Base-by-base conservation (phyloP, 768 basidiomycete genomes). In the Asterophora parasitica region DNA sequence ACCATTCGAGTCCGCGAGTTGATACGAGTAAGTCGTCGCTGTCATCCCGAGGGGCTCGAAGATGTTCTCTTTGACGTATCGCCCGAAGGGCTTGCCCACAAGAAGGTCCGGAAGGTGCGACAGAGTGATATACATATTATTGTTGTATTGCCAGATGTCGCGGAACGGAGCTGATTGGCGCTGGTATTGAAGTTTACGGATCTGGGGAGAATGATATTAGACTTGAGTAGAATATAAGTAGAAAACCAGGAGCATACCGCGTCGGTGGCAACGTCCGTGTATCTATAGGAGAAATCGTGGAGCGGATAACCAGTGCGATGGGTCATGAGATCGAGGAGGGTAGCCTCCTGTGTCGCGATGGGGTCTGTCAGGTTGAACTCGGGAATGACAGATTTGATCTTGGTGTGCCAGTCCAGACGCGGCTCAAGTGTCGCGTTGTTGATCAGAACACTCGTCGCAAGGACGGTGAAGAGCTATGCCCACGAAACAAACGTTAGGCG, bases 11-110 rank as follows among this genome's bases (percentile, higher is more conserved):
- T 27, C 60, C 58, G 66, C 66, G 3, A 49, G 40, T 3, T 56
- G 48, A 20, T 56, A 63, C 2, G 65, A 66, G 31, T 62, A 68
- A 1, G 65, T 68, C 7, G 66, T 61, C 7, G 59, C 55, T 1
- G 50, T 54, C 50, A 68, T 46, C 3, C 63, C 63, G 1, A 67
- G 57, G 7, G 58, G 59, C 5, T 59, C 58, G n/a, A 68, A 57
- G 26, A 68, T 65, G 37, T 63, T 52, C 17, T 65, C 51, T 38
- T 62, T 59, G 30, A 66, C 65, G 55, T 63, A 68, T 19, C 55
- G 54, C 4, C 61, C 56, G 33, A 65, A 58, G 5, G 60, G 52
- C 0, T 53, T 19, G 59, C 58, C 8, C 57, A 59, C 4, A 30
- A 65, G 55, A 1, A 48, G 47, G 1, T 61, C 58, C 0, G 62